Evolutionary conservation across 164 flowering plant genomes (phyloP), one percentile per base, ranked within the genome.

Genomic region (Litsea cubeba): DNA sequence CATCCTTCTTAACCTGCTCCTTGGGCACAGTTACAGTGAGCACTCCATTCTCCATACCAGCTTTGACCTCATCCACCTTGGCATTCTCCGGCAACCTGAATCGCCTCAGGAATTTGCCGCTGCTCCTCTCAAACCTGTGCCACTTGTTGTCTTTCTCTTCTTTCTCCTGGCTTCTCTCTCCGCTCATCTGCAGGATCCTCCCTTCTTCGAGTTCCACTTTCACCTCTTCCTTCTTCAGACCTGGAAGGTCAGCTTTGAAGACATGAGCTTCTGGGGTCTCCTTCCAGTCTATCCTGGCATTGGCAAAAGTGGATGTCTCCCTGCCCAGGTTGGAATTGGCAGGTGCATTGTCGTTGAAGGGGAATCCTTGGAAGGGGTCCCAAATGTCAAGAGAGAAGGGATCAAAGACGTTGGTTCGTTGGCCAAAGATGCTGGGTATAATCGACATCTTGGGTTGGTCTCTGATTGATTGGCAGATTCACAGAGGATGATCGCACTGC

Each of bases 121-220:
- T 72, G 75, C 82, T 79, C 32, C 84, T 71, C 77, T 83, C 86
- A 0, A 83, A 60, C 11, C 85, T 69, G 68, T 76, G 79, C 81
- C 83, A 78, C 68, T 51, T 74, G 62, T 83, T 83, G 20, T 72
- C 78, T 74, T 82, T 82, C 75, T 84, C 85, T 24, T 82, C 85
- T 69, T 71, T 67, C 71, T 81, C 85, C 6, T 26, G 40, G 32
- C 63, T 73, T 76, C 82, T 71, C 80, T 82, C 82, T n/a, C 84
- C 84, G 51, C 82, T 76, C 2, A 84, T 84, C 80, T 80, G 75
- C 12, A 84, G 76, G 18, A 84, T 81, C 15, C 73, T 73, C 15
- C 79, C 87, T n/a, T 84, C 85, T 40, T 84, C 84, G 0, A 84
- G 79, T 50, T 82, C 83, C 64, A 84, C 85, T 73, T 80, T 79